Conservation (phyloP, 768 basidiomycete genomes). For the Leccinum variicolor region DNA sequence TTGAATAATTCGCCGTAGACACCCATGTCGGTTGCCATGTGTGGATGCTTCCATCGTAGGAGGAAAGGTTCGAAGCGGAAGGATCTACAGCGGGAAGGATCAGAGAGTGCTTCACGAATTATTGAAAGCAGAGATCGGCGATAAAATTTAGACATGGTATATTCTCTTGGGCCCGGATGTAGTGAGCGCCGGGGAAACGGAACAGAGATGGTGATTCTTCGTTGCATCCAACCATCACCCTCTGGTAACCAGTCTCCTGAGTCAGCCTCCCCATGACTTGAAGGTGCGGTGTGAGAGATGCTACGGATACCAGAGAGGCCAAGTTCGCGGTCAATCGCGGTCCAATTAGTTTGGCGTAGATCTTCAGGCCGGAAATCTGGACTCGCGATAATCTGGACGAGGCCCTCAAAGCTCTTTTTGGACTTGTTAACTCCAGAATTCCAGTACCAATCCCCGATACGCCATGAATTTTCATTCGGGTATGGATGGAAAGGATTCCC, state of each 20-base stretch:
- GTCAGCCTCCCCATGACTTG: not conserved
- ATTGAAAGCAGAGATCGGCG: not conserved
- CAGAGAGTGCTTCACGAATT: not conserved
- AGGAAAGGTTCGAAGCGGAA: not conserved
- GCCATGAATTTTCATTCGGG: no score
- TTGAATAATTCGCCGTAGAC: not conserved
- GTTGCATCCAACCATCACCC: not conserved
- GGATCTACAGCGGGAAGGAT: not conserved
- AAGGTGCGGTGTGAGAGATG: no score
- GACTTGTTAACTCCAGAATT: no score
- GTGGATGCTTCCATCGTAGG: not conserved
- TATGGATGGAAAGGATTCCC: no score
- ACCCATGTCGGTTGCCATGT: not conserved
- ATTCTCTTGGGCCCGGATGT: not conserved
- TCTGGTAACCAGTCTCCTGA: not conserved
- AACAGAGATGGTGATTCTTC: not conserved
- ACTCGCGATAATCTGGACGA: no score
- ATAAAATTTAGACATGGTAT: not conserved
- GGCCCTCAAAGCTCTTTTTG: no score
- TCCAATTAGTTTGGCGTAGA: no score
- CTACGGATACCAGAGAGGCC: no score
- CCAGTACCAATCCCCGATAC: no score
- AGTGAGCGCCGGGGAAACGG: not conserved
- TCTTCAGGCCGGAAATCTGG: no score
- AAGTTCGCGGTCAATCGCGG: no score